Base-by-base conservation (phyloP, 352 stramenopile species). In the Phytophthora brassicae region DNA sequence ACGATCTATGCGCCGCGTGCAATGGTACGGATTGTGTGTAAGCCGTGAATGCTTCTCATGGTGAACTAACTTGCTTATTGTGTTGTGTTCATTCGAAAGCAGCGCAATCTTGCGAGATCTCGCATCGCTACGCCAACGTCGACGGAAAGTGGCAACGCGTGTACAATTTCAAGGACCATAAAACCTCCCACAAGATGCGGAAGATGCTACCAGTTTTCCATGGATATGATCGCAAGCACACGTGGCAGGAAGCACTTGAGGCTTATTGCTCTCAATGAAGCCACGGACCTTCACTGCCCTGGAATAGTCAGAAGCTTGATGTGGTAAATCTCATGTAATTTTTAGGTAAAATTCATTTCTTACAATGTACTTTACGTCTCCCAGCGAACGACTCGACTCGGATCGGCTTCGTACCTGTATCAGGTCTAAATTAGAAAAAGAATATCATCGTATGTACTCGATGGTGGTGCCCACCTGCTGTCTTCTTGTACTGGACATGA, bases 121-220 rank as follows among this genome's bases (percentile, higher is more conserved):
- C 60, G 50, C 82, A 92, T 59, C 79, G 82, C 31, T 91, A 90
- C 63, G 84, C 82, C 17, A 93, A 90, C 46, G 81, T 90, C 23
- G 81, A 93, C 42, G 84, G 84, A 56, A 93, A 86, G 60, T 92
- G 80, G 82, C 79, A 89, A 61, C 79, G 79, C 26, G 76, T 90
- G 42, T 85, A 81, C 68, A 79, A 90, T 59, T 90, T 90, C 60
- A 74, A 87, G 49, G 75, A 89, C 49, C 81, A 92, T 65, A 81
- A 74, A 47, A 49, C 55, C 0, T 52, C 55, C 41, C 84, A 90
- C 64, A 20, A 55, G 8, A 90, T 90, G 77, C 76, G 74, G 38
- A 74, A 87, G 48, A 88, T 90, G 77, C 58, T 86, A 46, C 84
- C 81, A 0, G 81, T 90, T 26, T 91, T 93, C 44, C 81, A 79